phyloP scores from a whole-genome alignment of 2,329 filamentous ascomycete species.

The Truncatella angustata region DNA sequence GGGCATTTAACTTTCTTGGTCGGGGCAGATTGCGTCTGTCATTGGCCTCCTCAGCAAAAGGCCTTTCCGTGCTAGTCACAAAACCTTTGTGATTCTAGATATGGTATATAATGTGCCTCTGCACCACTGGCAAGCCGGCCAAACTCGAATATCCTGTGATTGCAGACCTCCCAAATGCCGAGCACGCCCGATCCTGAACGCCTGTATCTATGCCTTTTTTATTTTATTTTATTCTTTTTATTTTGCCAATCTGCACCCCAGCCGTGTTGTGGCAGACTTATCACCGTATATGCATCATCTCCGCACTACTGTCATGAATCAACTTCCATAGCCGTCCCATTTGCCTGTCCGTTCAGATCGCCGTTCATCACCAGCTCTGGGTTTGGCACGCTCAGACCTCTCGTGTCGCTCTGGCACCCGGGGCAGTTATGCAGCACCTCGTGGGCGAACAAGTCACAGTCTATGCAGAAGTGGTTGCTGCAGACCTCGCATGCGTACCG shows the following conservation, averaged over 20 bases:
- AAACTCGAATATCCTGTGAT: background rate
- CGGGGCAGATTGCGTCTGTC: too few relatives aligned
- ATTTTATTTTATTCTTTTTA: background rate
- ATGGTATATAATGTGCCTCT: background rate
- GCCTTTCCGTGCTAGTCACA: too few relatives aligned
- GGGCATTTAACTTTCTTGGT: too few relatives aligned
- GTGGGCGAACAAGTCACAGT: slow-evolving; percentile 94
- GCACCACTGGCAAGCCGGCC: background rate
- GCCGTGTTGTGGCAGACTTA: background rate
- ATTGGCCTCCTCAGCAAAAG: too few relatives aligned
- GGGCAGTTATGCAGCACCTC: slow-evolving; percentile 95
- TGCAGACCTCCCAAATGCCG: background rate
- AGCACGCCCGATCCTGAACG: background rate
- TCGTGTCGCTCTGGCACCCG: slow-evolving; percentile 67
- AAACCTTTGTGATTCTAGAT: background rate
- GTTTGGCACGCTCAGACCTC: slow-evolving; percentile 19
- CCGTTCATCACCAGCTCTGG: slow-evolving; percentile 23
- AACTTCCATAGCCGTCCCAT: slow-evolving; percentile 42
- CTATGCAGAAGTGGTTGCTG: slow-evolving; percentile 89
- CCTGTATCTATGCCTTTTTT: slow-evolving; percentile 7
- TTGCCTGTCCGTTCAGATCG: slow-evolving; percentile 22
- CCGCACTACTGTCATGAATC: slow-evolving; percentile 28
- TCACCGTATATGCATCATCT: too few relatives aligned
- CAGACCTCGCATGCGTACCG: slow-evolving; percentile 90
- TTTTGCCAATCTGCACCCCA: background rate